Base-by-base conservation (phyloP, 352 stramenopile genomes). In the Aphanomyces invadans region DNA sequence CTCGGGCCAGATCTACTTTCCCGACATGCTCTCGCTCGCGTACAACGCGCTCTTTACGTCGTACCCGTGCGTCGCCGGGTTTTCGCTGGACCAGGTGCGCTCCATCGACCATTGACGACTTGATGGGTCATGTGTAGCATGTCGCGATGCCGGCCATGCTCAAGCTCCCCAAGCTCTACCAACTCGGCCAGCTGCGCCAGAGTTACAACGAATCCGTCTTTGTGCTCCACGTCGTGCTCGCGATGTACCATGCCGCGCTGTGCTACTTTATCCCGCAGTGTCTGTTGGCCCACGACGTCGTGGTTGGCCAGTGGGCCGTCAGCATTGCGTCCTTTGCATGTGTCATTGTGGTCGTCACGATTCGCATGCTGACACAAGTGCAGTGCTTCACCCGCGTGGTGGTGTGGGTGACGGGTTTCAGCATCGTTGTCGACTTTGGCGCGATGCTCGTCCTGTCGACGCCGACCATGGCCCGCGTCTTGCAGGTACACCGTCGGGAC, bases 11-110 rank as follows among this genome's bases (percentile, higher is more conserved):
- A 89, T 88, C 55, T 76, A 87, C 69, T 92, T 91, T 69, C 92
- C 79, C 75, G 83, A 92, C 69, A 79, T 88, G 26, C 79, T 74
- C 54, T 79, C 91, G 3, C 87, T 91, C 64, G 70, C 97, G 19
- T 98, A 97, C 70, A 99, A 98, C 71, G 87, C 98, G 66, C 81
- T 96, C 10, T 96, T 92, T 65, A 98, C 88, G 4, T 85, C 82
- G 28, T 61, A 98, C n/a, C 95, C 96, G 9, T 97, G 98, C 62
- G 68, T 92, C 25, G 76, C 90, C 2, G 74, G 92, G 3, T 84
- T 78, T n/a, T 81, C 89, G 2, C 70, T 92, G 67, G 84, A 95
- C 59, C 87, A 92, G 59, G 87, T 93, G 53, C 52, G 92, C 23
- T 79, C 75, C 0, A 71, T 78, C 3, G 89, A 87, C 63, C 29